phyloP scores from a whole-genome alignment of 2,329 filamentous ascomycete genomes.

The Neopestalotiopsis sp. region DNA sequence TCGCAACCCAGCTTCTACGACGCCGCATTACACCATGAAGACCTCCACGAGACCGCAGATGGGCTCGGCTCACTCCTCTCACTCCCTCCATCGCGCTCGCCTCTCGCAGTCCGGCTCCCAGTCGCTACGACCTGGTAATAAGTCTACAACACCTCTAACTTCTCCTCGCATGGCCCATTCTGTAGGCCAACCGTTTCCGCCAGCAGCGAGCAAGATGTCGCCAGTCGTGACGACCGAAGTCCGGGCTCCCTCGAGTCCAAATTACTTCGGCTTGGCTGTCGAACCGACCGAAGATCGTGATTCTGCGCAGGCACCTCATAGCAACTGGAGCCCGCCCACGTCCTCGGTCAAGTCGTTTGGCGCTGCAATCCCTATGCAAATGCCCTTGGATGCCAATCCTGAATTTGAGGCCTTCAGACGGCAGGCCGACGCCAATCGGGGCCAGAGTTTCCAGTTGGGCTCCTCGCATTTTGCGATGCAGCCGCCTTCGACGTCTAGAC shows the following conservation, averaged over 20 bases:
- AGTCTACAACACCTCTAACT: conserved; percentile 55
- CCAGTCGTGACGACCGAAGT: conserved; percentile 44
- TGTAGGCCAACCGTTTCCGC: conserved; percentile 60
- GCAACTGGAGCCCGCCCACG: conserved; percentile 77
- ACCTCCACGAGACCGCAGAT: conserved; percentile 36
- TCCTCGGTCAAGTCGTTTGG: conserved; percentile 75
- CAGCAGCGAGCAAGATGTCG: conserved; percentile 47
- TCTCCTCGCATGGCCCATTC: conserved; percentile 60
- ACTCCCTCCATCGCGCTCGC: conserved; percentile 29
- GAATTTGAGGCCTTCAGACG: conserved; percentile 82
- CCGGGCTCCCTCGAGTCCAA: conserved; percentile 69
- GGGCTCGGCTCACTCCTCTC: conserved; percentile 34
- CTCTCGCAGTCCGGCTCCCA: conserved; percentile 49
- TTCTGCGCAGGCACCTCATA: conserved; percentile 66
- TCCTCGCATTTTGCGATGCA: conserved; percentile 50
- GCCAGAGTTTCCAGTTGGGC: conserved; percentile 54
- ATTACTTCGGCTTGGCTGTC: conserved; percentile 83
- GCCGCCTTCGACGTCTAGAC: conserved; percentile 40
- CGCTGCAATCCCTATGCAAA: conserved; percentile 69
- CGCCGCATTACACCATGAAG: conserved; percentile 41
- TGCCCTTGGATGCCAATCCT: conserved; percentile 76
- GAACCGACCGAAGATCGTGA: conserved; percentile 67
- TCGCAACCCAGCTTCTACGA: conserved; percentile 15
- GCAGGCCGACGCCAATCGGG: conserved; percentile 70
- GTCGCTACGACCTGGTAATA: conserved; percentile 44